phyloP scores from a whole-genome alignment of 164 flowering plant species.

The Aristolochia californica region DNA sequence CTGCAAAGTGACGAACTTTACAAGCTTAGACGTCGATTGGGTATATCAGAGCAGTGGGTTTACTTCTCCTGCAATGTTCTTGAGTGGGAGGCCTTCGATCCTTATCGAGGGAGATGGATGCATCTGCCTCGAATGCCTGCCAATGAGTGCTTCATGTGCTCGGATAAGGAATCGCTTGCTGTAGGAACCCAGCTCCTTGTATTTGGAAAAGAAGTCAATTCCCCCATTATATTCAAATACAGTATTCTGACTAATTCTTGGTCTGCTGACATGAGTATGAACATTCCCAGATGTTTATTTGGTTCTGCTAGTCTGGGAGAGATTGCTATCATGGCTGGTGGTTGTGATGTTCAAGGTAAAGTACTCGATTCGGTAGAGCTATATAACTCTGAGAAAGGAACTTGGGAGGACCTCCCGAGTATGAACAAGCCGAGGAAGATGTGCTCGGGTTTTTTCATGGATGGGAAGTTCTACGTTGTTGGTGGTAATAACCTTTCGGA shows the following conservation, averaged over 20 bases:
- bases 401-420: constrained; percentile 53
- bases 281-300: constrained; percentile 73
- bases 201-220: constrained; percentile 58
- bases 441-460: constrained; percentile 95
- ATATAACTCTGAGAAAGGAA: constrained; percentile 64
- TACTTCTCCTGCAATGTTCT: constrained; percentile 73
- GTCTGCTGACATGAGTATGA: constrained; percentile 70
- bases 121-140: constrained; percentile 63
- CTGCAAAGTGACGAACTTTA: constrained; percentile 65
- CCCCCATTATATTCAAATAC: constrained; percentile 61
- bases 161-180: constrained; percentile 91
- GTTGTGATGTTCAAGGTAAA: constrained; percentile 64
- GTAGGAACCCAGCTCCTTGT: constrained; percentile 97
- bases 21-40: constrained; percentile 40
- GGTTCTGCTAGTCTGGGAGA: constrained; percentile 91
- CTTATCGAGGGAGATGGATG: constrained; percentile 64
- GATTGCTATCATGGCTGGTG: constrained; percentile 87
- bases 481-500: constrained; percentile 54
- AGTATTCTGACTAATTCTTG: constrained; percentile 76
- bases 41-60: constrained; percentile 82
- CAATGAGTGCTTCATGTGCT: constrained; percentile 61
- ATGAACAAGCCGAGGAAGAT: constrained; percentile 81
- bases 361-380: constrained; percentile 65
- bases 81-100: constrained; percentile 95
- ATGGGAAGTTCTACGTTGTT: constrained; percentile 76